These are phyloP conservation scores for Murraya koenigii DNA, from an alignment of 345 rosid genomes.

Conservation along the genomic window DNA sequence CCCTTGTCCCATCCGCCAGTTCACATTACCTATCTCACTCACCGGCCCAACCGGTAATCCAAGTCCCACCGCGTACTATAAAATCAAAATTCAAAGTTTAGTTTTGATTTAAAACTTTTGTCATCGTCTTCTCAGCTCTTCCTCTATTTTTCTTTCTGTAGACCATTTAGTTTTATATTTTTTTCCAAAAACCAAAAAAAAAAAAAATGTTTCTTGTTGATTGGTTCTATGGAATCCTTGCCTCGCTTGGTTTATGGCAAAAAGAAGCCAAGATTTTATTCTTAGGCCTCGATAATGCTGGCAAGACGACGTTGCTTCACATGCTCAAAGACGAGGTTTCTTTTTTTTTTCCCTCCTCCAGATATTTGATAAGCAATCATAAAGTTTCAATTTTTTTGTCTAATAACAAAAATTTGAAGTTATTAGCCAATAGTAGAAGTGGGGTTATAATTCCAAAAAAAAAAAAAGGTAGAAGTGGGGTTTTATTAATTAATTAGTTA, in stretches of 20 bases:
- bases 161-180: too few species aligned
- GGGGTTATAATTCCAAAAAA: too few species aligned
- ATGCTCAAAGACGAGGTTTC: conserved; percentile 91
- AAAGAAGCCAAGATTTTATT: conserved; percentile 93
- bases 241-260: conserved; percentile 83
- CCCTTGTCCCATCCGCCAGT: not conserved
- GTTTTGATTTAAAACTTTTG: not conserved
- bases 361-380: too few species aligned
- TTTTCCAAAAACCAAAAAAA: too few species aligned
- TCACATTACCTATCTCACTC: not conserved
- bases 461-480: not conserved
- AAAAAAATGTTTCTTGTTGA: conserved; percentile 67
- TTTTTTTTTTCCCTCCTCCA: not conserved
- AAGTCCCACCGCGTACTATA: not conserved
- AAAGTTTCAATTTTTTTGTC: not conserved
- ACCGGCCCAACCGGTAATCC: conserved; percentile 2
- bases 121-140: not conserved
- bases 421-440: not conserved
- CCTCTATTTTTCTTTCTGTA: too few species aligned
- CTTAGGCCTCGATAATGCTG: conserved; percentile 90
- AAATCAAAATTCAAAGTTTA: not conserved
- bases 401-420: not conserved
- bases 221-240: conserved; percentile 85
- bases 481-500: not conserved
- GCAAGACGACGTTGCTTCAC: conserved; percentile 91